Percentiles rank a stretch among this genome's conserved stretches.
phyloP scores from a whole-genome alignment of 106 monocot genomes.

The Dioscorea alata region DNA sequence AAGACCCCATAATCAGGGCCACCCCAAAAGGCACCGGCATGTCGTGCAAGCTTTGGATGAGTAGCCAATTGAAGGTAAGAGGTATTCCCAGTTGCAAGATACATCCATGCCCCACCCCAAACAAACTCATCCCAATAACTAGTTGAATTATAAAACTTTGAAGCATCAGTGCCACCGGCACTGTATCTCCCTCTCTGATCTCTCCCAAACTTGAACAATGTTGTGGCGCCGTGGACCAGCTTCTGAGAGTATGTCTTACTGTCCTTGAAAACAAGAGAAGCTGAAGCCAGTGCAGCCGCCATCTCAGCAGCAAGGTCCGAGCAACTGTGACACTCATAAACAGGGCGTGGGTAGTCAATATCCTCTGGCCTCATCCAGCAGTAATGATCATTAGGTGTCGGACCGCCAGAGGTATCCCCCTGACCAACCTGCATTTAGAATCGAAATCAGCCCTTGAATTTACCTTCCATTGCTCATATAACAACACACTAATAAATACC shows the following conservation, averaged over 20 bases:
- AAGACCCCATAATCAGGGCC: conserved; percentile 83
- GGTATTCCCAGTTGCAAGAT: conserved; percentile 70
- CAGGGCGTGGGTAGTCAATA: conserved; percentile 74
- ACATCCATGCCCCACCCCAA: conserved; percentile 94
- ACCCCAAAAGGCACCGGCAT: conserved; percentile 91
- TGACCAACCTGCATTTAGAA: conserved; percentile 42
- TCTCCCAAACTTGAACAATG: conserved; percentile 64
- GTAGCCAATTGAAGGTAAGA: conserved; percentile 66
- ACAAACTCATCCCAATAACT: conserved; percentile 87
- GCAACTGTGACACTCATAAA: conserved; percentile 61
- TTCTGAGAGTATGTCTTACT: conserved; percentile 77
- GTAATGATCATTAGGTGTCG: conserved; percentile 75
- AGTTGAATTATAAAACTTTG: conserved; percentile 45
- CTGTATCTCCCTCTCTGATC: conserved; percentile 48
- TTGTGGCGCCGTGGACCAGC: conserved; percentile 75
- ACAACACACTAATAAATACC: conserved; percentile 17
- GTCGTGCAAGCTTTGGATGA: conserved; percentile 58
- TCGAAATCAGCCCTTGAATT: neutral
- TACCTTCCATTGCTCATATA: too few relatives aligned
- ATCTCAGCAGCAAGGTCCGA: conserved; percentile 91
- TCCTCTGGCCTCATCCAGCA: conserved; percentile 91
- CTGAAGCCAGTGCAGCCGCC: conserved; percentile 73
- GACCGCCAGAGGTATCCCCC: conserved; percentile 36
- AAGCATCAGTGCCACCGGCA: conserved; percentile 27
- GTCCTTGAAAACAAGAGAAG: conserved; percentile 90